phyloP scores from a whole-genome alignment of 2,329 filamentous ascomycete species.

The Penicillium sp. region DNA sequence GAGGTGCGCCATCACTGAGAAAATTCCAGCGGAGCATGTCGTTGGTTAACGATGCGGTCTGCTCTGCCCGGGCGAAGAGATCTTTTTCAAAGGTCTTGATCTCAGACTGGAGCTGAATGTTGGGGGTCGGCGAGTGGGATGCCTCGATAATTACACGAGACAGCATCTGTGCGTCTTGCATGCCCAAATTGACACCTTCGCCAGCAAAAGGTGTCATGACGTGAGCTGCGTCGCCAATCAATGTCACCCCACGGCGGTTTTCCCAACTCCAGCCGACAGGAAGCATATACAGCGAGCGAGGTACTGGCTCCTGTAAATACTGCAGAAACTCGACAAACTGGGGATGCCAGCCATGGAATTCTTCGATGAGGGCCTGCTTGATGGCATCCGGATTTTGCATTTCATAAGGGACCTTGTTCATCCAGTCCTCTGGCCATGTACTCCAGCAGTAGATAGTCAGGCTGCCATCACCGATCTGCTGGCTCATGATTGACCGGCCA shows the following conservation, averaged over 20 bases:
- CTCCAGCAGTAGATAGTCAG: slow-evolving; percentile 10
- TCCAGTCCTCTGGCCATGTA: slow-evolving; percentile 10
- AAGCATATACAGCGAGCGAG: slow-evolving; percentile 24
- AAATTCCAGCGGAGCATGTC: slow-evolving; percentile 6
- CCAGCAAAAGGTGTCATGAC: slow-evolving; percentile 31
- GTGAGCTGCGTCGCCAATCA: slow-evolving; percentile 30
- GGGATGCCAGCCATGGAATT: slow-evolving; percentile 14
- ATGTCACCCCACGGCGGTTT: slow-evolving; percentile 20
- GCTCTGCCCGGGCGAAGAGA: slow-evolving; percentile 1
- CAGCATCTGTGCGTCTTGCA: slow-evolving; percentile 10
- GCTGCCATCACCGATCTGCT: slow-evolving; percentile 21
- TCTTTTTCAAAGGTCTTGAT: slow-evolving; percentile 5
- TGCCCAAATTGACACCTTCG: slow-evolving; percentile 22
- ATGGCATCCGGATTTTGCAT: slow-evolving; percentile 1
- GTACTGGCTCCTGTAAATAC: slow-evolving; percentile 8
- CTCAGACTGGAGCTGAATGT: not conserved
- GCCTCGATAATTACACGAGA: slow-evolving; percentile 5
- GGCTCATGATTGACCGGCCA: slow-evolving; percentile 24
- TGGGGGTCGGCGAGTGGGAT: not conserved
- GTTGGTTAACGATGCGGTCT: slow-evolving; percentile 2
- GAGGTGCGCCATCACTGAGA: slow-evolving; percentile 1
- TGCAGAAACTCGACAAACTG: slow-evolving; percentile 18
- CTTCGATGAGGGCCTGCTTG: slow-evolving; percentile 1
- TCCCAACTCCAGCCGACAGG: slow-evolving; percentile 25
- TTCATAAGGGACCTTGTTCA: slow-evolving; percentile 4